Evolutionary conservation across 208 protist genomes (phyloP), one percentile per base, ranked within the genome.

Genomic region (Trichomonas tenax): DNA sequence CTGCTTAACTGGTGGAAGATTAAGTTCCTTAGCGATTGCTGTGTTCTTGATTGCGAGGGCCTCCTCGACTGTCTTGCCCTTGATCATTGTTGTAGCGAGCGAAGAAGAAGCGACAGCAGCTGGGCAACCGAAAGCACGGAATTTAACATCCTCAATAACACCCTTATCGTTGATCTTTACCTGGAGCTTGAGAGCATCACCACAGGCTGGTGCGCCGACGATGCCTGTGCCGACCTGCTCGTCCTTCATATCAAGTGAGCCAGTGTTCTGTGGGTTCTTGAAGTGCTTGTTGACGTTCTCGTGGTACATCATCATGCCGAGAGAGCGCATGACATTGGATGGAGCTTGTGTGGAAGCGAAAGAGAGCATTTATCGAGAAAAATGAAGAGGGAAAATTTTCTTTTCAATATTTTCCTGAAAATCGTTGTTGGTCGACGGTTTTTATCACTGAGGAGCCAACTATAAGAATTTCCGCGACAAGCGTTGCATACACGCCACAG

Each of bases 1-100:
- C 96, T 99, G 98, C 98, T 99, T 99, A 41, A 99, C 99, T 4
- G 99, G 99, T 34, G 99, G 99, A 95, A 99, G 97, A 15, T 98
- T 98, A 26, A 99, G 98, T 97, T 99, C 98, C 96, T 98, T 98
- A 9, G 99, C 99, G 82, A 99, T 99, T 63, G 99, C 98, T 41
- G 98, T 99, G 97, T 99, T 99, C 46, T 98, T 99, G 96, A 99
- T 98, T 63, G 98, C 97, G 21, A 98, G 96, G 15, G 98, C 99
- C 90, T 99, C 98, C 26, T 99, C 98, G 6, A 99, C 96, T 21
- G 98, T 99, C 98, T 99, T 99, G 11, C 99, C 99, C 49, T 99
- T 98, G 21, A 99, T 86, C 96, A 98, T 98, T 97, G 99, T 99
- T 15, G 99, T 99, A 10, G 99, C 99, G 40, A 99, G 98, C 0